Base-by-base conservation (phyloP, 1,139 yeast genomes). In the Suhomyces choctaworum region DNA sequence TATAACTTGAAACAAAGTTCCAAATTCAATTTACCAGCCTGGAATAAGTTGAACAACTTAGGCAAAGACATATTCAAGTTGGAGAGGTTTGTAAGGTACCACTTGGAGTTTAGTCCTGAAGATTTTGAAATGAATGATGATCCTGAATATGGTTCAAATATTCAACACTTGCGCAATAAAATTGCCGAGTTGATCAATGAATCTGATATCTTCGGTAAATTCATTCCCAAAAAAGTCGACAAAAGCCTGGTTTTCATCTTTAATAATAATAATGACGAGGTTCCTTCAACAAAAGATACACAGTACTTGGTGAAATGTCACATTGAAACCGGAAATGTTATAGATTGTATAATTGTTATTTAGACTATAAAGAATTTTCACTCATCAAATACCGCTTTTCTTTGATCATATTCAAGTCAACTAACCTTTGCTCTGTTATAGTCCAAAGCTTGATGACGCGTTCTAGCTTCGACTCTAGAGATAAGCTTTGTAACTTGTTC, bases 101-200 rank as follows among this genome's bases (percentile, higher is more conserved):
- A 83, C 51, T 70, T 87, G 44, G 92, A 85, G 51, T 86, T 88
- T 58, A 76, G 87, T 28, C 89, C 90, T 0, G 94, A 83, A 45
- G 96, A 88, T 51, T 82, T 78, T 51, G 79, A 68, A 50, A 52
- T 54, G 54, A 73, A 55, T 62, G 71, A 56, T 45, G 75, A 81
- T 41, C 82, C 82, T 2, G 90, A 82, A 36, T 73, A 69, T 46
- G 95, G 95, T 1, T 78, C 89, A 7, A 76, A 82, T 8, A 67
- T 89, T 16, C 70, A 66, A 16, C 80, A 81, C 45, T 66, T 87
- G 40, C 70, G 89, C 40, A 48, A 60, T 2, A 80, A 78, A 47
- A 58, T 78, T 2, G 62, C 77, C 29, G 56, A 63, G 27, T 64
- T 83, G 38, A 74, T 83, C 44, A 68, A 71, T 37, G 74, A 72